A percentile compares a stretch with the other conserved stretches of the same genome.
These are phyloP conservation scores for Pholiota adiposa DNA, from an alignment of 1,284 basidiomycete genomes.

Conservation along the genomic window DNA sequence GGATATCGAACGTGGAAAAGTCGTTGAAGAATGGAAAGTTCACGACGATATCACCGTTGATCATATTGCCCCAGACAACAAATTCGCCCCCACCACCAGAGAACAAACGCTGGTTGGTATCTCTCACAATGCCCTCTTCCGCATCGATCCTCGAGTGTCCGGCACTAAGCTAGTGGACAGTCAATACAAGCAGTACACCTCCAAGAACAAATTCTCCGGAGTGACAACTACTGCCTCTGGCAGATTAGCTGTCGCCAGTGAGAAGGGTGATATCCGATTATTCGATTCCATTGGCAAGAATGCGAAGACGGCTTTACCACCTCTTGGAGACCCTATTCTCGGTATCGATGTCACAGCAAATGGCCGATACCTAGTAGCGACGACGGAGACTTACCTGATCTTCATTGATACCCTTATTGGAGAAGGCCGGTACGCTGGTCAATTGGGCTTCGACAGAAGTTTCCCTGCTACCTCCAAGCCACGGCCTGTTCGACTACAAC, in stretches of 20 bases:
- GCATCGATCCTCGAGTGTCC: slow-evolving; percentile 92
- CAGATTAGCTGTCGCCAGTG: slow-evolving; percentile 90
- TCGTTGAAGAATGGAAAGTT: slow-evolving; percentile 99
- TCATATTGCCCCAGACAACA: slow-evolving; percentile 91
- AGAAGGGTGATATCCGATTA: slow-evolving; percentile 96
- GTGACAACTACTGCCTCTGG: slow-evolving; percentile 89
- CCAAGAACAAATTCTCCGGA: slow-evolving; percentile 96
- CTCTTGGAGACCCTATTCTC: slow-evolving; percentile 93
- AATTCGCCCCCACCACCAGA: slow-evolving; percentile 93
- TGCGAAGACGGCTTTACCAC: slow-evolving; percentile 97
- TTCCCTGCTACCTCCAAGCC: slow-evolving; percentile 97
- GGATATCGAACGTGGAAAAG: slow-evolving; percentile 95
- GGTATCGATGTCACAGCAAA: slow-evolving; percentile 95
- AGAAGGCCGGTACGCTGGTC: slow-evolving; percentile 86
- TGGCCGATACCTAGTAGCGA: slow-evolving; percentile 95
- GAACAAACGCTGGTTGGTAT: slow-evolving; percentile 94
- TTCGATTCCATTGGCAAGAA: slow-evolving; percentile 99
- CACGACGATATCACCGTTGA: slow-evolving; percentile 87
- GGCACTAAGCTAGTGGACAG: slow-evolving; percentile 94
- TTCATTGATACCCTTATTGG: slow-evolving; percentile 97
- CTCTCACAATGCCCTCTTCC: slow-evolving; percentile 95
- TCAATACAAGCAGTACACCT: slow-evolving; percentile 95
- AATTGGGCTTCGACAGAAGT: slow-evolving; percentile 90
- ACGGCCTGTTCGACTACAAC: slow-evolving; percentile 86
- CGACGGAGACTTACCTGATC: slow-evolving; percentile 93